Conservation (phyloP, 257 asterid genomes). For the Penstemon barbatus region DNA sequence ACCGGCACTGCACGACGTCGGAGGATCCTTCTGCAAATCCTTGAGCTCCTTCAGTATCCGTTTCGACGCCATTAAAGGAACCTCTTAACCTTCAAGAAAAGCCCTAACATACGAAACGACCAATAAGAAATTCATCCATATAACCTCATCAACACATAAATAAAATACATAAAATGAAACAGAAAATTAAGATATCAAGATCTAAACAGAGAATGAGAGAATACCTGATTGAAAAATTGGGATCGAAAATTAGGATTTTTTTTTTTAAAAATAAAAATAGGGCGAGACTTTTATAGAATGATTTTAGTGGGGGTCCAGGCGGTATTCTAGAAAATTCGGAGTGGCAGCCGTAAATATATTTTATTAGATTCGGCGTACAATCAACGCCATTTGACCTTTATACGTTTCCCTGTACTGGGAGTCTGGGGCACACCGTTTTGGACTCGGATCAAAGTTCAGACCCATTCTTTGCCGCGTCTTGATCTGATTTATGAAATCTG, state of each 20-base stretch:
- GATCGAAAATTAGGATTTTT: neutral
- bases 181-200: neutral
- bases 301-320: conserved; percentile 26
- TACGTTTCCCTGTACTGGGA: conserved; percentile 28
- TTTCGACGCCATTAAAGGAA: conserved; percentile 42
- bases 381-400: conserved; percentile 38
- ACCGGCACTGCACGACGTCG: conserved; percentile 62
- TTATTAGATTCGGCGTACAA: conserved; percentile 26
- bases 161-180: neutral
- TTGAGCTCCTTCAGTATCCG: conserved; percentile 50
- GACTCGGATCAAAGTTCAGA: no score
- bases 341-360: conserved; percentile 5
- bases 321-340: conserved; percentile 33
- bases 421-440: neutral
- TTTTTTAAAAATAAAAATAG: conserved; percentile 13
- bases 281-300: conserved; percentile 16
- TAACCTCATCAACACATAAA: neutral
- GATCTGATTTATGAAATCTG: neutral
- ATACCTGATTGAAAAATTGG: conserved; percentile 24
- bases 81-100: conserved; percentile 22
- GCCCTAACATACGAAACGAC: conserved; percentile 22
- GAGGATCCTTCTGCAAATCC: conserved; percentile 56
- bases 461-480: neutral
- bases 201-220: neutral
- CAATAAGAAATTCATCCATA: neutral